Evolutionary conservation across 345 rosid genomes (phyloP), one percentile per base, ranked within the genome.

Genomic region (Combretum micranthum): DNA sequence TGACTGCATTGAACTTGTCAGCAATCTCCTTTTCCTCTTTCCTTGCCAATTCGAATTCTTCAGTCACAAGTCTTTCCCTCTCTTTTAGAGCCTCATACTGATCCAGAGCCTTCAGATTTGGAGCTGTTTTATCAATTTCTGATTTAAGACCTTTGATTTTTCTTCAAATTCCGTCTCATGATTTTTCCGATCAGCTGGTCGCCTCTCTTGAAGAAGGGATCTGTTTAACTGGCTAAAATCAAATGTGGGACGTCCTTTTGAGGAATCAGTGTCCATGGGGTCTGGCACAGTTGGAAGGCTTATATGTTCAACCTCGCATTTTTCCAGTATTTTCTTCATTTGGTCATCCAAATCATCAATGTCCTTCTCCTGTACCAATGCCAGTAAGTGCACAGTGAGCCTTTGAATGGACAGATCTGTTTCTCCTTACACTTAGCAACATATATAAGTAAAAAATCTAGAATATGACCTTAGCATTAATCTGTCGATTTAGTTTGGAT

Each of bases 101-200:
- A 53, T 87, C 97, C 70, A 93, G 73, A 21, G 99, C 96, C 83
- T 87, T 93, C 81, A 93, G 66, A 74, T 89, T 87, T 23, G 97
- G 99, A 59, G 97, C 96, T 43, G 90, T 89, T 75, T 72, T 89
- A 66, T 93, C 97, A 60, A 93, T 85, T 69, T 89, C 97, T 25
- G 85, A 76, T 48, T 62, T 52, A 47, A 85, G 51, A 23, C 81
- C 74, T 70, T 89, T 96, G 70, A 89, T 80, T 66, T 83, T 58
- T 83, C 88, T 69, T 80, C 83, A 65, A 85, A 89, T 55, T 93
- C 94, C 12, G 55, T 69, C 56, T 85, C 99, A 64, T 77, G 51
- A 63, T 87, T 93, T 67, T 87, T 96, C 43, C 99, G 72, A 61
- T 81, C 84, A 72, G 92, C 73, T 65, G 87, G 70, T 64, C 88